Evolutionary conservation across 352 stramenopile genomes (phyloP).

Genomic region (Globisporangium lucens): DNA sequence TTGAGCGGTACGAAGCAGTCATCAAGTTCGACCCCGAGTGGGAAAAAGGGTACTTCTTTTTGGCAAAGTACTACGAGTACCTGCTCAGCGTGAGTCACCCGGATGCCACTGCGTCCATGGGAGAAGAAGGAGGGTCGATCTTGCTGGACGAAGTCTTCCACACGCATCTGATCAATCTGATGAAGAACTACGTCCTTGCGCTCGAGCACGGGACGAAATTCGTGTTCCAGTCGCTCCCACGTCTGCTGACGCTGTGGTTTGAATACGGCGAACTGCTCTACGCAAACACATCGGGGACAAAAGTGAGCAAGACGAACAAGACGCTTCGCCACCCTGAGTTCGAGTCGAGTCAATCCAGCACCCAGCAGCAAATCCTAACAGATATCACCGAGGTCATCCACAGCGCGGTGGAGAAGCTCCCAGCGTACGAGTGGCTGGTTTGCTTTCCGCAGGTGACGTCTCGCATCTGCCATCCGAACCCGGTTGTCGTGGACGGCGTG

Average conservation of each 20-base stretch:
- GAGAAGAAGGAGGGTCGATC: slow-evolving; percentile 39
- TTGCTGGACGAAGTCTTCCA: slow-evolving; percentile 61
- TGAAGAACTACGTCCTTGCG: slow-evolving; percentile 93
- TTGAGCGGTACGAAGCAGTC: slow-evolving; percentile 93
- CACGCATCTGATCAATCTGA: slow-evolving; percentile 81
- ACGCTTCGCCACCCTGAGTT: slow-evolving; percentile 59
- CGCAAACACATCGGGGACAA: slow-evolving; percentile 19
- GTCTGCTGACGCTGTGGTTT: slow-evolving; percentile 97
- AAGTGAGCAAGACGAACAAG: slow-evolving; percentile 54
- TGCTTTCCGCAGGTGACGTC: slow-evolving; percentile 98
- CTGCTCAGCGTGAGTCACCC: slow-evolving; percentile 76
- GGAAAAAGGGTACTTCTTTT: slow-evolving; percentile 92
- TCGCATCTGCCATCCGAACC: slow-evolving; percentile 89
- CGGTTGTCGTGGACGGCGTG: slow-evolving; percentile 85
- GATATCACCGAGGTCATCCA: slow-evolving; percentile 68
- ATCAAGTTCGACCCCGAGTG: slow-evolving; percentile 92
- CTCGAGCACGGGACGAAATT: slow-evolving; percentile 91
- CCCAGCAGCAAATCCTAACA: slow-evolving; percentile 56
- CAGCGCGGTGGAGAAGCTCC: slow-evolving; percentile 48
- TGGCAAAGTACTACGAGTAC: slow-evolving; percentile 92
- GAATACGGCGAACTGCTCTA: slow-evolving; percentile 90
- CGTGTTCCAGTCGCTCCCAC: slow-evolving; percentile 96
- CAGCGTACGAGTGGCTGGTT: slow-evolving; percentile 95
- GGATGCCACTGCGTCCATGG: slow-evolving; percentile 31
- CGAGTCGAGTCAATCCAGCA: slow-evolving; percentile 45